A percentile compares a stretch with the other conserved stretches of the same genome.
Evolutionary conservation across 2,329 filamentous ascomycete species (phyloP).

Genomic region (Neonectria hederae): DNA sequence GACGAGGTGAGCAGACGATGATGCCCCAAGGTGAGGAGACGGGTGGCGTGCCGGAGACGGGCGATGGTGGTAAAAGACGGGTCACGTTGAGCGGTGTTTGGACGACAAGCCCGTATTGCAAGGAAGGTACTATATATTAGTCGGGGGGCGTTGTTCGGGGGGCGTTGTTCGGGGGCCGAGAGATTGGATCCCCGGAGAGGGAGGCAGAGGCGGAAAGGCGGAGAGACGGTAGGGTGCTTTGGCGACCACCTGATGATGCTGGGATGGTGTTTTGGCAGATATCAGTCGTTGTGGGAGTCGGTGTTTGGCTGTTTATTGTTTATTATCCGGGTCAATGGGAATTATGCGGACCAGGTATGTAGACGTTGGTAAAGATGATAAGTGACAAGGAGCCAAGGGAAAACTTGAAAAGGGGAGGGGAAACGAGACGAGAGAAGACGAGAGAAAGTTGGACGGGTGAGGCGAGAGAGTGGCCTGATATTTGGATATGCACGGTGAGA

Average conservation of each 20-base stretch:
- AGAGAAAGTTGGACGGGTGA: slow-evolving; percentile 18
- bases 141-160: slow-evolving; percentile 15
- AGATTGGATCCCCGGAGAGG: slow-evolving; percentile 19
- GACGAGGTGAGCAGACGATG: slow-evolving; percentile 43
- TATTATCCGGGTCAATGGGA: not conserved
- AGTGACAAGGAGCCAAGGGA: not conserved
- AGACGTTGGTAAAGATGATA: not conserved
- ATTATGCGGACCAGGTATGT: not conserved
- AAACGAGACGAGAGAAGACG: slow-evolving; percentile 5
- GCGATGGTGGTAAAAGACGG: slow-evolving; percentile 22
- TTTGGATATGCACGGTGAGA: slow-evolving; percentile 34
- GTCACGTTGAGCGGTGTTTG: slow-evolving; percentile 38
- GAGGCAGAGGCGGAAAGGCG: not conserved
- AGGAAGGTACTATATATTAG: too few relatives aligned
- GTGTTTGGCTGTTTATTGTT: not conserved
- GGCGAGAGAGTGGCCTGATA: slow-evolving; percentile 40
- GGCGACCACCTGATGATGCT: slow-evolving; percentile 26
- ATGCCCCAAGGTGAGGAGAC: slow-evolving; percentile 41
- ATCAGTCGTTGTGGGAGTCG: slow-evolving; percentile 3
- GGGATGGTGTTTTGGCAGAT: slow-evolving; percentile 20
- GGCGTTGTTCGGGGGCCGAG: slow-evolving; percentile 20
- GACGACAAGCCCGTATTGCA: slow-evolving; percentile 29
- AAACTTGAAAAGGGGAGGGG: not conserved
- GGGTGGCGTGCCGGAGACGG: slow-evolving; percentile 37
- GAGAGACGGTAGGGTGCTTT: slow-evolving; percentile 18